Evolutionary conservation across 129 eudicot species (phyloP).

Genomic region (Apium graveolens): DNA sequence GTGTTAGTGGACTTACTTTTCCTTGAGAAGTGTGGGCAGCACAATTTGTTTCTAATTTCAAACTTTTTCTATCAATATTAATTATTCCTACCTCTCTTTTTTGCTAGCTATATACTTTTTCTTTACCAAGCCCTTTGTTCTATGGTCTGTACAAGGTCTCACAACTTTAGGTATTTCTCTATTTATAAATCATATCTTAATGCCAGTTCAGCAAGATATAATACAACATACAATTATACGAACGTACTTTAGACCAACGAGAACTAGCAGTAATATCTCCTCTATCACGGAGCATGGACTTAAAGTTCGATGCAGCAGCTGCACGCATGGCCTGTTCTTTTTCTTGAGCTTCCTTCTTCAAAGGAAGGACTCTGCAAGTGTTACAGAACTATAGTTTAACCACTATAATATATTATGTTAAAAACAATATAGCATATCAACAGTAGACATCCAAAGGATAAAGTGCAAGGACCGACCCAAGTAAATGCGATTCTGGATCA

Average conservation of each 20-base stretch:
- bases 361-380: constrained; percentile 58
- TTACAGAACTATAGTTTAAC: not conserved
- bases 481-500: constrained; percentile 13
- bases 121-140: not conserved
- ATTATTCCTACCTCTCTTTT: not conserved
- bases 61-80: not conserved
- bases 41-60: not conserved
- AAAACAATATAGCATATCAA: not conserved
- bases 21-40: not conserved
- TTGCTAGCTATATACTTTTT: not conserved
- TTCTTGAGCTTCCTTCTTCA: constrained; percentile 69
- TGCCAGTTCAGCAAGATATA: not conserved
- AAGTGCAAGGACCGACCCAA: constrained; percentile 14
- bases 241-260: constrained; percentile 92
- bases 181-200: not conserved
- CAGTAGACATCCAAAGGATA: constrained; percentile 1
- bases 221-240: not conserved
- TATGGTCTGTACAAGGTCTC: not conserved
- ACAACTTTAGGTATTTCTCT: not conserved
- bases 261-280: constrained; percentile 56
- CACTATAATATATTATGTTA: not conserved
- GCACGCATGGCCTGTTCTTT: constrained; percentile 77
- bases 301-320: constrained; percentile 58
- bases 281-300: constrained; percentile 69
- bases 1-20: not conserved